phyloP scores from a whole-genome alignment of 208 protist genomes.

The Trypanosoma rangeli region DNA sequence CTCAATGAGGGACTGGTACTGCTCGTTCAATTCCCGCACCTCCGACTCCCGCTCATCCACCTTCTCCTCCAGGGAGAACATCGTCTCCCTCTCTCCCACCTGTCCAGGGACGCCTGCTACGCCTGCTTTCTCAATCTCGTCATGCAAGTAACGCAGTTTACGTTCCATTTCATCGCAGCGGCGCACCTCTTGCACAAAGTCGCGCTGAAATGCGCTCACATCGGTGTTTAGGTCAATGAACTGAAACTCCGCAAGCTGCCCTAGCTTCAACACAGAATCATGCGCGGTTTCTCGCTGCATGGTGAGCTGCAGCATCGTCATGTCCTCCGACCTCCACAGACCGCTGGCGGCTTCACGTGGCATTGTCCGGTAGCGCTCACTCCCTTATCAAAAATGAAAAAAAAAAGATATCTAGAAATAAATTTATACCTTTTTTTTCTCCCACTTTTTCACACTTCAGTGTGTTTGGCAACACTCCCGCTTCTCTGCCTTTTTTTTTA shows the following conservation, averaged over 20 bases:
- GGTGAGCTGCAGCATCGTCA: conserved; percentile 95
- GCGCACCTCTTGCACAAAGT: conserved; percentile 97
- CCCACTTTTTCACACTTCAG: too few species aligned
- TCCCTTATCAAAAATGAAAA: not conserved
- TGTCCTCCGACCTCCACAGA: conserved; percentile 97
- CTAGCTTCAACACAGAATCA: conserved; percentile 95
- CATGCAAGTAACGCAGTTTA: conserved; percentile 94
- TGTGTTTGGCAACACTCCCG: too few species aligned
- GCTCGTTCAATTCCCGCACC: conserved; percentile 90
- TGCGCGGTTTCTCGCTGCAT: conserved; percentile 97
- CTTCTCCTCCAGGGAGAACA: conserved; percentile 87
- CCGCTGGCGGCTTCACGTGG: conserved; percentile 81
- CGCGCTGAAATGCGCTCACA: conserved; percentile 95
- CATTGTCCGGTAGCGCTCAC: conserved; percentile 32
- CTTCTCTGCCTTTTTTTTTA: too few species aligned
- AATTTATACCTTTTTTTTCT: too few species aligned
- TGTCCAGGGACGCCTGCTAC: conserved; percentile 51
- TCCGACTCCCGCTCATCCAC: conserved; percentile 93
- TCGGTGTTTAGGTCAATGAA: conserved; percentile 96
- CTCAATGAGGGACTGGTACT: conserved; percentile 82
- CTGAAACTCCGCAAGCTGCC: conserved; percentile 94
- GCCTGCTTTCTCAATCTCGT: conserved; percentile 84
- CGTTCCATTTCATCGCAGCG: conserved; percentile 97
- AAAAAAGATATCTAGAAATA: not conserved
- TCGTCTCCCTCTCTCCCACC: conserved; percentile 56